Evolutionary conservation across 441 rosid species (phyloP).

Genomic region (Eruca vesicaria): DNA sequence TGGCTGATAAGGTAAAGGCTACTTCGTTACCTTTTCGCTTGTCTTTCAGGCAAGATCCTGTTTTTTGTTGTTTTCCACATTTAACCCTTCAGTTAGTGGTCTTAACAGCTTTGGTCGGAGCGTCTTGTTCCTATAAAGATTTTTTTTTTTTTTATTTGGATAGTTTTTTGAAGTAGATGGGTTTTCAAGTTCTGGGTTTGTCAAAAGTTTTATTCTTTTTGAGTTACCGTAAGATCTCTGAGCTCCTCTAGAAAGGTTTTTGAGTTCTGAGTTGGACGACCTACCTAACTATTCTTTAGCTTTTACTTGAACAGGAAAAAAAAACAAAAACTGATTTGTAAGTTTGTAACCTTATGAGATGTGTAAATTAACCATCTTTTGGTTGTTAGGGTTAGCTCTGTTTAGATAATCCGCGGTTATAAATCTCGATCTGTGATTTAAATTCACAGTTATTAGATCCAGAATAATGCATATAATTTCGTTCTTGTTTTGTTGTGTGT

Average conservation of each 20-base stretch:
- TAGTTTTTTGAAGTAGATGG: not conserved
- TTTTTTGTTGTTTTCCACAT: not conserved
- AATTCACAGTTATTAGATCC: slow-evolving; percentile 13
- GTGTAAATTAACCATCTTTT: slow-evolving; percentile 13
- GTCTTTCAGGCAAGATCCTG: not conserved
- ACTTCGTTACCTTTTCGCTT: not conserved
- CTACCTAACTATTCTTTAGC: not conserved
- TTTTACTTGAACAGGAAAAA: not conserved
- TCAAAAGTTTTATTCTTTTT: not conserved
- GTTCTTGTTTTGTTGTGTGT: not conserved
- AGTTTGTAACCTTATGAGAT: not conserved
- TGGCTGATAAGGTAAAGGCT: slow-evolving; percentile 67
- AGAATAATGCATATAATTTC: not conserved
- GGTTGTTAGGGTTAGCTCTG: not conserved
- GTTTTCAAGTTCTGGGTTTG: slow-evolving; percentile 2
- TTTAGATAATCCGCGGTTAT: not conserved
- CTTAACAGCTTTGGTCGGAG: not conserved
- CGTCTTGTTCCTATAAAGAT: not conserved
- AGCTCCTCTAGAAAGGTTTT: not conserved
- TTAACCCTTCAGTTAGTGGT: not conserved
- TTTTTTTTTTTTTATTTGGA: not conserved
- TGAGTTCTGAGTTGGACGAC: not conserved
- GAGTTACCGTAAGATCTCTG: slow-evolving; percentile 26
- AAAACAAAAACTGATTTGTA: slow-evolving; percentile 7
- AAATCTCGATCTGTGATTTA: slow-evolving; percentile 17